Evolutionary conservation across 345 rosid genomes (phyloP).

Genomic region (Litchi chinensis): DNA sequence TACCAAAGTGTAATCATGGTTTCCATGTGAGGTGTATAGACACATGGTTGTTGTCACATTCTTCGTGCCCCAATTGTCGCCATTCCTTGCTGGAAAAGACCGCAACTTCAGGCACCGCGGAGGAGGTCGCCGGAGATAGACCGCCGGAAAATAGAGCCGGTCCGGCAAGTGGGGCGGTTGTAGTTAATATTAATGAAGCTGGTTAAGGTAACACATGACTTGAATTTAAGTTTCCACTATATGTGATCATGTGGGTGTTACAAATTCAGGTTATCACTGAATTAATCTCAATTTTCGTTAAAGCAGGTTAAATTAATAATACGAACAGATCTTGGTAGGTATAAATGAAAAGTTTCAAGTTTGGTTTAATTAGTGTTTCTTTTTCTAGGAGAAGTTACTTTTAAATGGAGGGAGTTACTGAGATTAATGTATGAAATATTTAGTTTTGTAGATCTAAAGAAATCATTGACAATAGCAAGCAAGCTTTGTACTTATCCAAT

Average conservation of each 20-base stretch:
- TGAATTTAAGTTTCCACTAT: too few species aligned
- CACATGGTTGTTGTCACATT: conserved; percentile 35
- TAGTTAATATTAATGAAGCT: neutral
- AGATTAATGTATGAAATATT: neutral
- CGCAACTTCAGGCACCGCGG: neutral
- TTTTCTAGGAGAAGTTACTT: neutral
- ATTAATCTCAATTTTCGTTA: too few species aligned
- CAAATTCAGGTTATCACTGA: too few species aligned
- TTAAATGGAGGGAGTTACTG: neutral
- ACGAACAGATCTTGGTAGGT: neutral
- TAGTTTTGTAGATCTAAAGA: too few species aligned
- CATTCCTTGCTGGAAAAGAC: conserved; percentile 33
- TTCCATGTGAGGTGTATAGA: conserved; percentile 42
- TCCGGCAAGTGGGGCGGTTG: neutral
- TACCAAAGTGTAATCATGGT: conserved; percentile 40
- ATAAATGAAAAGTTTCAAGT: neutral
- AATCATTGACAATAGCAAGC: neutral
- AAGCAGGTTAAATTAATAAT: neutral
- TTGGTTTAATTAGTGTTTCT: neutral
- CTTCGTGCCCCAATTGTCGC: conserved; percentile 42
- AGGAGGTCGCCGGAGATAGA: neutral
- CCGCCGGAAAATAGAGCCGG: neutral
- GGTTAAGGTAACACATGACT: neutral
- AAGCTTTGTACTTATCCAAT: neutral
- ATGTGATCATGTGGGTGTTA: neutral